These are phyloP conservation scores for Terana coerulea DNA, from an alignment of 768 basidiomycete genomes.

Conservation along the genomic window DNA sequence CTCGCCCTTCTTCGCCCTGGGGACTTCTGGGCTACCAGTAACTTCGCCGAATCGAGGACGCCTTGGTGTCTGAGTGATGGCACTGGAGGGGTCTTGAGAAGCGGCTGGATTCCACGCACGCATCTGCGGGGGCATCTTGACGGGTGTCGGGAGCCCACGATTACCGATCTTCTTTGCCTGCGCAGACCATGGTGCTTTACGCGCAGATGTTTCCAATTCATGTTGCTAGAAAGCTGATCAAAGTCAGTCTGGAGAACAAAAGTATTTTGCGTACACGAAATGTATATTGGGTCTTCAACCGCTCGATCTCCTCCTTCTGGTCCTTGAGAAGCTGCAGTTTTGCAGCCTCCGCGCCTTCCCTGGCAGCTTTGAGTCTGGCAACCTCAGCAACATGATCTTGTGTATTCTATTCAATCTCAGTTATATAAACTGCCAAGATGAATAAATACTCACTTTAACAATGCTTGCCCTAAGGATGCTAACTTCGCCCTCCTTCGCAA, in stretches of 20 bases:
- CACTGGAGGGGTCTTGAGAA: not conserved
- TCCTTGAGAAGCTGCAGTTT: constrained; percentile 55
- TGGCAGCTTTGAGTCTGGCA: constrained; percentile 51
- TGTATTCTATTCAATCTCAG: constrained; percentile 38
- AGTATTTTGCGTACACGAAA: constrained; percentile 53
- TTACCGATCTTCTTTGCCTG: constrained; percentile 37
- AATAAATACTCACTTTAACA: constrained; percentile 48
- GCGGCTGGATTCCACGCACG: constrained; percentile 31
- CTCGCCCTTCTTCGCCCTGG: constrained; percentile 11
- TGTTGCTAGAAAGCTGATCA: constrained; percentile 47
- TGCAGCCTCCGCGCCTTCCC: constrained; percentile 56
- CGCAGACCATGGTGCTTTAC: constrained; percentile 45
- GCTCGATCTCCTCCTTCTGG: constrained; percentile 65
- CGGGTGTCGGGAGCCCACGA: constrained; percentile 38
- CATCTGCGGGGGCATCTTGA: constrained; percentile 37
- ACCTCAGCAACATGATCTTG: constrained; percentile 59
- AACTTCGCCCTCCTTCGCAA: constrained; percentile 69
- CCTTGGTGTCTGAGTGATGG: constrained; percentile 35
- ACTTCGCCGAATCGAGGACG: constrained; percentile 31
- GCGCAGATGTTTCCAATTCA: constrained; percentile 54
- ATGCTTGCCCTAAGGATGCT: constrained; percentile 60
- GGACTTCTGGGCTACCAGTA: constrained; percentile 15
- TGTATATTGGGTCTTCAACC: constrained; percentile 60
- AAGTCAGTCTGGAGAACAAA: not conserved
- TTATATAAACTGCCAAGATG: not conserved